Evolutionary conservation across 768 basidiomycete species (phyloP).

Genomic region (Bullera alba): DNA sequence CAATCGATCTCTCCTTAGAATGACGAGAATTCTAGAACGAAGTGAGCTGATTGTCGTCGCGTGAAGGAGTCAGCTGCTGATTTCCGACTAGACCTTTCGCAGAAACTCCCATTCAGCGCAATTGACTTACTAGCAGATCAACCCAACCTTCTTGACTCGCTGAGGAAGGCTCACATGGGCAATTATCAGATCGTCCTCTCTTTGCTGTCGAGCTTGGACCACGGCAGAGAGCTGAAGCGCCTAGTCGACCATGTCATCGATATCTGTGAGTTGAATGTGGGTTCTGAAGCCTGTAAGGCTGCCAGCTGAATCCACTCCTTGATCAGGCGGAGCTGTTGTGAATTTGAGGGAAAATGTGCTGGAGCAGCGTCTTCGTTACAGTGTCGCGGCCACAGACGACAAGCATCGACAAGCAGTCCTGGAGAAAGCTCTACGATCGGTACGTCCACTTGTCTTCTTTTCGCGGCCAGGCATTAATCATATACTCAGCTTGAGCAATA

Average conservation of each 20-base stretch:
- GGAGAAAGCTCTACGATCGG: slow-evolving; percentile 33
- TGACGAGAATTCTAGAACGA: slow-evolving; percentile 45
- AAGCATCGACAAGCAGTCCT: slow-evolving; percentile 48
- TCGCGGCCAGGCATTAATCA: slow-evolving; percentile 4
- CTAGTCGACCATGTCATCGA: slow-evolving; percentile 89
- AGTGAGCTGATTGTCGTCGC: slow-evolving; percentile 12
- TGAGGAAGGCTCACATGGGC: slow-evolving; percentile 84
- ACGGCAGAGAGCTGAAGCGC: slow-evolving; percentile 74
- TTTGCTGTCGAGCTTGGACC: slow-evolving; percentile 84
- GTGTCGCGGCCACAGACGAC: slow-evolving; percentile 67
- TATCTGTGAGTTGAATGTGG: slow-evolving; percentile 49
- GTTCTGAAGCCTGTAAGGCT: neutral
- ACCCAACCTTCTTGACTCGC: slow-evolving; percentile 70
- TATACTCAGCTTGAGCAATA: slow-evolving; percentile 40
- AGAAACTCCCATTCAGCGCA: slow-evolving; percentile 64
- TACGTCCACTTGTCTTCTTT: slow-evolving; percentile 6
- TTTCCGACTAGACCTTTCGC: slow-evolving; percentile 54
- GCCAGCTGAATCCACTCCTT: neutral
- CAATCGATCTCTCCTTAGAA: slow-evolving; percentile 43
- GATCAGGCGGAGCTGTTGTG: slow-evolving; percentile 75
- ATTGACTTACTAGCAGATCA: slow-evolving; percentile 77
- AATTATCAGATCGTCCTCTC: slow-evolving; percentile 87
- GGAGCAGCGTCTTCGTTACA: slow-evolving; percentile 73
- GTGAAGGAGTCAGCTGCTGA: slow-evolving; percentile 4
- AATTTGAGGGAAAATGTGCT: slow-evolving; percentile 88